Base-by-base conservation (phyloP, 2,329 filamentous ascomycete genomes). In the Microdochium paspali region DNA sequence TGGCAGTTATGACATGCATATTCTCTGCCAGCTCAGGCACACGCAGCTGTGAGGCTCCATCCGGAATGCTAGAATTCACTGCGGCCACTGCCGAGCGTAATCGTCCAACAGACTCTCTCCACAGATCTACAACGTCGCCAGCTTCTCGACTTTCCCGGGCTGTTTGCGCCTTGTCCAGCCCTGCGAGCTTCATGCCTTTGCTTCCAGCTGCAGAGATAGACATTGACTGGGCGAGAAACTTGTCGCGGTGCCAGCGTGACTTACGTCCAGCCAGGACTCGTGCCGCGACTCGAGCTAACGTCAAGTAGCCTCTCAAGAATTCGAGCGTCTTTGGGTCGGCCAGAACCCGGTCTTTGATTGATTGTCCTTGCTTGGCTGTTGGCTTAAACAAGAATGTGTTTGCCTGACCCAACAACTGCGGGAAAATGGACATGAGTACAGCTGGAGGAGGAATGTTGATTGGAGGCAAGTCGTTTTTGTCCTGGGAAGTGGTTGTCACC, bases 391-490 rank as follows among this genome's bases (percentile, higher is more conserved):
- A 72, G 21, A 73, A 71, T 18, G 75, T 68, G 51, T 83, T 78
- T 4, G 84, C 82, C 24, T 83, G 71, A 20, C 77, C 72, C 51
- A 95, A 79, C 4, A 94, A 68, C 7, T 78, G 71, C 0, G 87
- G 81, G 54, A 95, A 89, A 7, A 89, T 65, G 9, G 86, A 82
- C 21, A 97, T 74, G 13, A 97, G 72, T 20, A 95, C 76, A 1
- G 87, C 87, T 1, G 91, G 91, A 4, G 91, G 91, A 10, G 91
- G 91, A 7, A 96, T 82, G 59, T 95, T 96, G 18, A 82, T 88
- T 4, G 90, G 90, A 5, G 88, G 85, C 23, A 73, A 68, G 4
- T 63, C 61, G 32, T 63, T 60, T 48, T 70, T 45, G 42, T 51
- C 47, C 15, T 40, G 35, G 10, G 35, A 40, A 40, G 35, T 7